These are phyloP conservation scores for Jacaranda copaia DNA, from an alignment of 257 asterid genomes.

Conservation along the genomic window DNA sequence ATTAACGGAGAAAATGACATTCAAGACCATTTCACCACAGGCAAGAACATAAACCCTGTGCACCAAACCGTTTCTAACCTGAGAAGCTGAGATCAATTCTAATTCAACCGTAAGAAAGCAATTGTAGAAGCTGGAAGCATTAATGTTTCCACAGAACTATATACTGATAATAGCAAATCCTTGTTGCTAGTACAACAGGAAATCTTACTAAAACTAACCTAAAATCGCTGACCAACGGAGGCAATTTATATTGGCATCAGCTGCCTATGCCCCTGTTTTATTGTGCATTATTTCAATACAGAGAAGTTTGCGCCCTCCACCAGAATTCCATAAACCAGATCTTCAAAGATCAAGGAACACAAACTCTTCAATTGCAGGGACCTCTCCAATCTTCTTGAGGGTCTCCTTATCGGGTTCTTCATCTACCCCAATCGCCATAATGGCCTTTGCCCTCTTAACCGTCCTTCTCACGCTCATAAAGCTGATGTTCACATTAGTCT, in stretches of 20 bases:
- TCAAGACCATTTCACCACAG: constrained; percentile 22
- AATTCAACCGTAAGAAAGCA: background rate
- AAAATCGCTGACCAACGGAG: background rate
- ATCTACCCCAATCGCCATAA: constrained; percentile 98
- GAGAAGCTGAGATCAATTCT: background rate
- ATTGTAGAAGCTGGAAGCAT: constrained; percentile 14
- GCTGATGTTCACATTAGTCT: constrained; percentile 85
- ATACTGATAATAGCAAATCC: constrained; percentile 14
- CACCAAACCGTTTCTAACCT: constrained; percentile 4
- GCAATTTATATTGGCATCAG: constrained; percentile 11
- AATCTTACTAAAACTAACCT: constrained; percentile 28
- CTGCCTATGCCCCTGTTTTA: constrained; percentile 23
- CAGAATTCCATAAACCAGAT: constrained; percentile 7
- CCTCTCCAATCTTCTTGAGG: constrained; percentile 81
- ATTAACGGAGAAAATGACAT: background rate
- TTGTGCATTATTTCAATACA: constrained; percentile 1
- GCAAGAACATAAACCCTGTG: constrained; percentile 23
- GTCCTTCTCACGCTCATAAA: constrained; percentile 98
- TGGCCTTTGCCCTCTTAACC: constrained; percentile 75
- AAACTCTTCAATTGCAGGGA: constrained; percentile 85
- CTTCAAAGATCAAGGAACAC: constrained; percentile 76
- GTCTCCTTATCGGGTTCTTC: constrained; percentile 87
- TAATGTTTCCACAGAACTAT: constrained; percentile 24
- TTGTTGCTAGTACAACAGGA: constrained; percentile 20
- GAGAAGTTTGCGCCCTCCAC: background rate